Conservation (phyloP, 257 asterid genomes). For the Scutellaria baicalensis region DNA sequence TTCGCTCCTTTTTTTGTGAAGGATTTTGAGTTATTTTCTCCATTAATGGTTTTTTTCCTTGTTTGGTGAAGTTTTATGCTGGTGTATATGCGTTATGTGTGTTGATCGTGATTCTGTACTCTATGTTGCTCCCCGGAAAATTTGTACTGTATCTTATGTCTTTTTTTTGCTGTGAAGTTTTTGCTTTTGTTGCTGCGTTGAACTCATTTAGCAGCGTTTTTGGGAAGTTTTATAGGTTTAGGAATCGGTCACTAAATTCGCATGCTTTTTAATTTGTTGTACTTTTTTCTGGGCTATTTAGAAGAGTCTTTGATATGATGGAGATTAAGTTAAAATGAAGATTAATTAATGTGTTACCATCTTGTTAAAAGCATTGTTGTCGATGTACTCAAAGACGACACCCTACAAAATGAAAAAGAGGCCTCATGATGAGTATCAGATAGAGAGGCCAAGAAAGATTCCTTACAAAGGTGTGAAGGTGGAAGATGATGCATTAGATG, state of each 20-base stretch:
- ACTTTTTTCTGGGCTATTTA: background rate
- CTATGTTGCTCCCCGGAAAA: too few relatives aligned
- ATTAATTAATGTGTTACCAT: background rate
- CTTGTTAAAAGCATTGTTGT: background rate
- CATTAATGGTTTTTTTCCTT: too few relatives aligned
- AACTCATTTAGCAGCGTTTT: background rate
- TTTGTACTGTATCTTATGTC: too few relatives aligned
- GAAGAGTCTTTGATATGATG: background rate
- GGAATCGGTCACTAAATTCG: background rate
- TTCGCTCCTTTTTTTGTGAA: too few relatives aligned
- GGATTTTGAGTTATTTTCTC: too few relatives aligned
- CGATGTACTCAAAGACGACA: conserved; percentile 29
- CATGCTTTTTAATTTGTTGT: background rate
- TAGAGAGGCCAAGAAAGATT: conserved; percentile 22
- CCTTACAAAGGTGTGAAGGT: background rate
- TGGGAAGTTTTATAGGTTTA: background rate
- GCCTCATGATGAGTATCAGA: conserved; percentile 16
- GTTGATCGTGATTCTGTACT: too few relatives aligned
- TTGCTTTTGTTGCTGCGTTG: background rate
- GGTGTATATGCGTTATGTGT: too few relatives aligned
- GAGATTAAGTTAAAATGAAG: background rate
- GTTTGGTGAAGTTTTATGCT: too few relatives aligned
- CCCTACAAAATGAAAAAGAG: conserved; percentile 28
- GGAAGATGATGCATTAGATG: background rate
- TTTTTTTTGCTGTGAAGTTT: too few relatives aligned